A percentile compares a stretch with the other conserved stretches of the same genome.
These are phyloP conservation scores for Curvularia sp. DNA, from an alignment of 2,329 filamentous ascomycete species.

Conservation along the genomic window DNA sequence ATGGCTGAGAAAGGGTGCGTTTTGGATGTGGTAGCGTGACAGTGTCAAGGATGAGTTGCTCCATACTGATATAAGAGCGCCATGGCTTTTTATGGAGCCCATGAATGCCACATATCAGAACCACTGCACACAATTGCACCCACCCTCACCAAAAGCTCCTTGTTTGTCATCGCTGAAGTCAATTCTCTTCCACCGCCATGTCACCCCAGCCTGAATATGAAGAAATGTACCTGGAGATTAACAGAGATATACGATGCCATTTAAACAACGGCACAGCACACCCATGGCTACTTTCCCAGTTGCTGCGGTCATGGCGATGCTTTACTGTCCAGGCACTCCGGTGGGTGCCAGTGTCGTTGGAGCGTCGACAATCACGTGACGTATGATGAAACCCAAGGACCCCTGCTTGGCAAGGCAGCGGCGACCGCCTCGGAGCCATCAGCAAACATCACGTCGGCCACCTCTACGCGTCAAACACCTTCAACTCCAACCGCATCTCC, in stretches of 20 bases:
- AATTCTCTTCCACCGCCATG: background rate
- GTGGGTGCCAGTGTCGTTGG: constrained; percentile 1
- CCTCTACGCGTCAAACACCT: constrained; percentile 13
- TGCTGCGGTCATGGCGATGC: background rate
- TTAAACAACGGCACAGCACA: background rate
- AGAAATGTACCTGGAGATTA: background rate
- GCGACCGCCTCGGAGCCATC: constrained; percentile 17
- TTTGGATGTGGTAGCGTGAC: background rate
- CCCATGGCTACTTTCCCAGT: background rate
- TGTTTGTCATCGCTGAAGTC: background rate
- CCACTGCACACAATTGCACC: background rate
- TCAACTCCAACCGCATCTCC: background rate
- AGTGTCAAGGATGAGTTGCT: background rate
- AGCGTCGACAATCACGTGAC: constrained; percentile 10
- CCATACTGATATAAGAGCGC: background rate
- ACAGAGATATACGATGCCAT: background rate
- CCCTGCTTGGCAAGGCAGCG: constrained; percentile 15
- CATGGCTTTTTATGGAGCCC: background rate
- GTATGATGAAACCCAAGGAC: constrained; percentile 18
- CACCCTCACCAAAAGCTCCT: background rate
- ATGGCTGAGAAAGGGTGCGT: background rate
- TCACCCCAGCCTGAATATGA: background rate
- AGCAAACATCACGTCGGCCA: constrained; percentile 26
- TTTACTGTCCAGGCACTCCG: background rate
- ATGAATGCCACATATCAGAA: background rate